Base-by-base conservation (phyloP, 1,284 basidiomycete species). In the Tremellales sp. region DNA sequence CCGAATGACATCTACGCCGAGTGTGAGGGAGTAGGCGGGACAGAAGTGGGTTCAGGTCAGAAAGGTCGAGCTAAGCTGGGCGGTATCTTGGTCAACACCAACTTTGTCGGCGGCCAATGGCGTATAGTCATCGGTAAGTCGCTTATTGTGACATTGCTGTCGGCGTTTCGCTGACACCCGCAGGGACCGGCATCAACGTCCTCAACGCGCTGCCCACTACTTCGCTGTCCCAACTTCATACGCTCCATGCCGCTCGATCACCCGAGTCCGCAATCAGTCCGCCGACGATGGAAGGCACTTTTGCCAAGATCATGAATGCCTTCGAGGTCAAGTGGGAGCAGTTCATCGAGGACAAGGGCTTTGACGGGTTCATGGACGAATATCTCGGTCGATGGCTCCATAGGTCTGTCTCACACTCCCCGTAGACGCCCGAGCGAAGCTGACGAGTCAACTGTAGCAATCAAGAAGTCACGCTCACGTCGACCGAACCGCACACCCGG, bases 1-100 rank as follows among this genome's bases (percentile, higher is more conserved):
- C 94, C 94, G 11, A 98, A 98, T 65, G 94, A 99, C 66, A 77
- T 99, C 6, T 98, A 97, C 65, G 86, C 84, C 2, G 79, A 76
- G 29, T 62, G 64, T 8, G 76, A 76, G 7, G 77, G 75, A 5
- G 76, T 74, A 6, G 67, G 70, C 2, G 66, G 68, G 19, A 62
- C 64, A 0, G 52, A 60, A 36, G 56, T 61, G 6, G 67, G 67
- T 21, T 45, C 54, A 10, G 70, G 70, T 41, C 68, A 78, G 56
- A 79, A 77, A 60, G 84, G 71, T 4, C 58, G 54, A 45, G 73
- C 68, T 66, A 97, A 97, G 73, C 75, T 96, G 27, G 90, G 89
- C 0, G 94, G 96, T 0, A 87, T 97, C 22, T 77, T 98, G 19
- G 89, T 98, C 41, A 94, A 88, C 62, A 91, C 89, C 13, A 88